phyloP scores from a whole-genome alignment of 805 yeast genomes.

The Candida arabinofermentans region DNA sequence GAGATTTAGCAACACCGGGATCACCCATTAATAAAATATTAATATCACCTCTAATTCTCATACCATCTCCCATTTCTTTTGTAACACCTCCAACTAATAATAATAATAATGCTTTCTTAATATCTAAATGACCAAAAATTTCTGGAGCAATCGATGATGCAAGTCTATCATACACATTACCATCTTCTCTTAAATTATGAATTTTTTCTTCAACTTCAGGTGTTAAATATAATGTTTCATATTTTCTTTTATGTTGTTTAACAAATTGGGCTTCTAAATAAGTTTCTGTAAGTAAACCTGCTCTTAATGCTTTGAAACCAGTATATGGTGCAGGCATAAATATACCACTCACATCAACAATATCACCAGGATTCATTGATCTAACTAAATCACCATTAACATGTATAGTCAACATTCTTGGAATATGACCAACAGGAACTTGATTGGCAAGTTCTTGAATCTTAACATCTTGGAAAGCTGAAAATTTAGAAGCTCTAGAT shows the following conservation, averaged over 20 bases:
- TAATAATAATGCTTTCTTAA: slow-evolving; percentile 82
- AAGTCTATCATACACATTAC: slow-evolving; percentile 72
- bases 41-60: slow-evolving; percentile 96
- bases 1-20: slow-evolving; percentile 99
- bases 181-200: slow-evolving; percentile 48
- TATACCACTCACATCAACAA: slow-evolving; percentile 89
- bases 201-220: slow-evolving; percentile 55
- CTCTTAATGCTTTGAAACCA: slow-evolving; percentile 87
- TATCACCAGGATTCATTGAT: slow-evolving; percentile 87
- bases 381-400: slow-evolving; percentile 92
- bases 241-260: slow-evolving; percentile 84
- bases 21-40: slow-evolving; percentile 97
- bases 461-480: slow-evolving; percentile 92
- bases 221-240: slow-evolving; percentile 59
- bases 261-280: slow-evolving; percentile 85
- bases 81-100: slow-evolving; percentile 94
- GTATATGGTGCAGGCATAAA: slow-evolving; percentile 94
- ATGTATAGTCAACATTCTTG: slow-evolving; percentile 80
- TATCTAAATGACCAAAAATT: slow-evolving; percentile 90
- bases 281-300: slow-evolving; percentile 93
- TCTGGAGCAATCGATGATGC: slow-evolving; percentile 96
- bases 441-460: slow-evolving; percentile 93
- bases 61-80: slow-evolving; percentile 92
- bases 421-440: slow-evolving; percentile 98
- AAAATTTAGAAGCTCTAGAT: slow-evolving; percentile 93